Percentiles rank a stretch among this genome's conserved stretches.
These are phyloP conservation scores for Neopestalotiopsis rosae DNA, from an alignment of 2,329 filamentous ascomycete species.

Conservation along the genomic window DNA sequence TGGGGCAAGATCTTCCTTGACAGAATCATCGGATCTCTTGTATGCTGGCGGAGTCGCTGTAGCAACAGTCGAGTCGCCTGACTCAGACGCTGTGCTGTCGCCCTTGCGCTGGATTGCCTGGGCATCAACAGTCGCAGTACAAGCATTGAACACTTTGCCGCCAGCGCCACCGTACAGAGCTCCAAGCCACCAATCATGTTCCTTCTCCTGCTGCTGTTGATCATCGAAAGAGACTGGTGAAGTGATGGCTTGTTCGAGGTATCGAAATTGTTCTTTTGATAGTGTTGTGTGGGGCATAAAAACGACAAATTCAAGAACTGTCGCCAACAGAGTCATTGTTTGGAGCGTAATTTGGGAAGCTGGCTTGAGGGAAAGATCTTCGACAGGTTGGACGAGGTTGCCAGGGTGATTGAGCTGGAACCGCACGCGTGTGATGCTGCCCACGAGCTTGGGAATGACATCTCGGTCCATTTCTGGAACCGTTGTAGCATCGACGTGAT, in stretches of 20 bases:
- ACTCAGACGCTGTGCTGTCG: slow-evolving; percentile 17
- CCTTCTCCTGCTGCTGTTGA: slow-evolving; percentile 11
- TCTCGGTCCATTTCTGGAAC: slow-evolving; percentile 18
- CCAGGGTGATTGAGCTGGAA: slow-evolving; percentile 16
- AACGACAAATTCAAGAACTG: slow-evolving; percentile 11
- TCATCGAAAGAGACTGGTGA: slow-evolving; percentile 12
- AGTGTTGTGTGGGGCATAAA: slow-evolving; percentile 17
- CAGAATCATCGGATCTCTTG: slow-evolving; percentile 2
- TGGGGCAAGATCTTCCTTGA: not conserved
- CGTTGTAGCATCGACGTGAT: slow-evolving; percentile 5
- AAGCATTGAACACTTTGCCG: not conserved
- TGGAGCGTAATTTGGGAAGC: slow-evolving; percentile 14
- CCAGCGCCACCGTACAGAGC: slow-evolving; percentile 18
- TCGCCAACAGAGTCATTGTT: slow-evolving; percentile 5
- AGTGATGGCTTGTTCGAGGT: slow-evolving; percentile 15
- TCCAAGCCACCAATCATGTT: slow-evolving; percentile 16
- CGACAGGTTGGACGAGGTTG: slow-evolving; percentile 15
- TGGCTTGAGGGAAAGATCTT: slow-evolving; percentile 17
- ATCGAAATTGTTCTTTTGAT: slow-evolving; percentile 14
- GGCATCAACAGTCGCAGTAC: not conserved
- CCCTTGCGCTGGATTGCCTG: not conserved
- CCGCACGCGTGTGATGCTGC: slow-evolving; percentile 15
- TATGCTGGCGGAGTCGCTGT: slow-evolving; percentile 20
- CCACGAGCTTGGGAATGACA: not conserved
- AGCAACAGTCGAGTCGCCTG: slow-evolving; percentile 20